phyloP scores from a whole-genome alignment of 495 filamentous ascomycete species.

The Copromyces sp. region DNA sequence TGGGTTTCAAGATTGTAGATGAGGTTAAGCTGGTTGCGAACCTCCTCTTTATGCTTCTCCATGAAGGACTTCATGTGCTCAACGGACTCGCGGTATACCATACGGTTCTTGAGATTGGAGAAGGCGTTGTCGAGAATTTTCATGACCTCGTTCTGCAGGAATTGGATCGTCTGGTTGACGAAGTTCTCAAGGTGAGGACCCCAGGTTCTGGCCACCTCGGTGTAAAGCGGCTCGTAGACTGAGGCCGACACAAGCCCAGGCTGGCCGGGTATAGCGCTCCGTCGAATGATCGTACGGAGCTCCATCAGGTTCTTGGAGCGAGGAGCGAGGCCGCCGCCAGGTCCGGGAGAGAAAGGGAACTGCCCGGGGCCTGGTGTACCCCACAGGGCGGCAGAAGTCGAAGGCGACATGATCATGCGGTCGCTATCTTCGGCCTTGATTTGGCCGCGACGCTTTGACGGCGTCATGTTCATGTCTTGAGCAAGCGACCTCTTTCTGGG shows the following conservation, averaged over 20 bases:
- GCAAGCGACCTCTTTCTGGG: slow-evolving; percentile 12
- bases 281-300: slow-evolving; percentile 26
- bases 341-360: background rate
- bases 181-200: slow-evolving; percentile 21
- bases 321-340: background rate
- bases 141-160: slow-evolving; percentile 21
- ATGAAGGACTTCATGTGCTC: slow-evolving; percentile 27
- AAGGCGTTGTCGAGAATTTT: slow-evolving; percentile 27
- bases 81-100: slow-evolving; percentile 28
- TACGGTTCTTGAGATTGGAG: slow-evolving; percentile 24
- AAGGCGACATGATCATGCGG: background rate
- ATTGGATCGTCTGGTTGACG: slow-evolving; percentile 24
- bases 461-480: background rate
- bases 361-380: background rate
- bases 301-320: slow-evolving; percentile 16
- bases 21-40: slow-evolving; percentile 17
- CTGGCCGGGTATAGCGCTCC: slow-evolving; percentile 32
- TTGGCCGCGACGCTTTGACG: background rate
- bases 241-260: slow-evolving; percentile 31
- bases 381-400: background rate
- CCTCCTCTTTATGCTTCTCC: slow-evolving; percentile 13
- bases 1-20: slow-evolving; percentile 30
- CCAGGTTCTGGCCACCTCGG: slow-evolving; percentile 30
- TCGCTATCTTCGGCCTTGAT: slow-evolving; percentile 14
- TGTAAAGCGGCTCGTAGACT: slow-evolving; percentile 31